These are phyloP conservation scores for Ambrosia hybrid DNA, from an alignment of 140 eudicot species.

Conservation along the genomic window DNA sequence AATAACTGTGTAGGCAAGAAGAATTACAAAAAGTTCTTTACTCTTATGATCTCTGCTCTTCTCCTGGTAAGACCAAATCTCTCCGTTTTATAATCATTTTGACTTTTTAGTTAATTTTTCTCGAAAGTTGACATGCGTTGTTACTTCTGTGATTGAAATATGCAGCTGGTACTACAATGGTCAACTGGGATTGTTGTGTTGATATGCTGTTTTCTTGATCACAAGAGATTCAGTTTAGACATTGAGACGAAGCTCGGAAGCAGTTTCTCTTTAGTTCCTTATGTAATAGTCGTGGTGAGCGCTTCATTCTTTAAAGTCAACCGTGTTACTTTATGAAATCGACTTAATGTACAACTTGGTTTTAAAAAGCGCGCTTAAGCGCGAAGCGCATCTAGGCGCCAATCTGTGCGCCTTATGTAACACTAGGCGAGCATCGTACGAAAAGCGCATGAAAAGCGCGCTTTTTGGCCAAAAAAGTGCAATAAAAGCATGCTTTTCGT, in stretches of 20 bases:
- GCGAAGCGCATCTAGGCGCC: too few relatives aligned
- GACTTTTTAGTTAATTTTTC: slow-evolving; percentile 28
- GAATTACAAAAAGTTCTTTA: slow-evolving; percentile 86
- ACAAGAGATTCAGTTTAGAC: slow-evolving; percentile 58
- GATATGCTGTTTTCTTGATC: slow-evolving; percentile 81
- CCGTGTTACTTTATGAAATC: background rate
- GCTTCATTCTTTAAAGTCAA: slow-evolving; percentile 16
- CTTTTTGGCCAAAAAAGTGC: too few relatives aligned
- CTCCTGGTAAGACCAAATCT: slow-evolving; percentile 65
- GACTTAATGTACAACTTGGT: background rate
- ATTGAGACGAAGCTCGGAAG: slow-evolving; percentile 87
- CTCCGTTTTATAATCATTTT: slow-evolving; percentile 15
- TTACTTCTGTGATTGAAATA: slow-evolving; percentile 51
- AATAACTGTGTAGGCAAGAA: slow-evolving; percentile 93
- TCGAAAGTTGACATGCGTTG: slow-evolving; percentile 43
- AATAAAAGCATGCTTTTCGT: too few relatives aligned
- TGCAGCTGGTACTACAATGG: slow-evolving; percentile 99
- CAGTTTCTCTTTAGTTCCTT: slow-evolving; percentile 90
- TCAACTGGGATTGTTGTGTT: slow-evolving; percentile 94
- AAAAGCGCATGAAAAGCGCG: too few relatives aligned
- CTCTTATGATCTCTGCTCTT: slow-evolving; percentile 92
- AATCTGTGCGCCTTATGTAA: too few relatives aligned
- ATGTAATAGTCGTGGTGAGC: slow-evolving; percentile 87
- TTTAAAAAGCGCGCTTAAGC: too few relatives aligned
- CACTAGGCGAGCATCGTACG: too few relatives aligned